Evolutionary conservation across 805 yeast genomes (phyloP).

Genomic region (Clavispora vitiphila): DNA sequence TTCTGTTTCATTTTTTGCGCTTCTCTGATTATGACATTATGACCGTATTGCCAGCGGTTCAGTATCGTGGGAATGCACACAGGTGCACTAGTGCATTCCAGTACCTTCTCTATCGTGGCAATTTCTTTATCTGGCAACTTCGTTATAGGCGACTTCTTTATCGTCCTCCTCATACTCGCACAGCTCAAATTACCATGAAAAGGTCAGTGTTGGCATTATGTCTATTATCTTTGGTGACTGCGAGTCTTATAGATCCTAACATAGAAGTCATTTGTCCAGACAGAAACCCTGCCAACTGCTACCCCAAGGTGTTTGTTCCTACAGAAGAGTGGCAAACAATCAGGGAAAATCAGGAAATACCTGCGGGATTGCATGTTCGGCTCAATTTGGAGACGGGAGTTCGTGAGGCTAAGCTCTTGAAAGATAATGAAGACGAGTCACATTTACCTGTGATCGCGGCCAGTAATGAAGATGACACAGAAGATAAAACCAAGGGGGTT

Average conservation of each 20-base stretch:
- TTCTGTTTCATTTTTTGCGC: too few relatives aligned
- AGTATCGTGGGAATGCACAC: background rate
- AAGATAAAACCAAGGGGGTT: slow-evolving; percentile 2
- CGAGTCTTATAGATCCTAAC: slow-evolving; percentile 1
- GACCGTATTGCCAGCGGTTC: background rate
- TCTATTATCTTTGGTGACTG: background rate
- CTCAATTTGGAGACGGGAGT: slow-evolving; percentile 67
- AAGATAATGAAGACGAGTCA: slow-evolving; percentile 3
- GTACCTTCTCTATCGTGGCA: background rate
- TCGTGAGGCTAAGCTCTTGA: slow-evolving; percentile 58
- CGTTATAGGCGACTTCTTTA: background rate
- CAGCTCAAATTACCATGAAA: background rate
- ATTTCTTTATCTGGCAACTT: too few relatives aligned
- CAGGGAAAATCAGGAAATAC: slow-evolving; percentile 67
- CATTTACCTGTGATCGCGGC: background rate
- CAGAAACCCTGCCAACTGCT: slow-evolving; percentile 47
- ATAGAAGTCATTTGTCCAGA: slow-evolving; percentile 36
- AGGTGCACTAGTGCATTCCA: background rate
- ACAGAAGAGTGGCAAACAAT: slow-evolving; percentile 64
- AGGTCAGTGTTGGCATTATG: background rate
- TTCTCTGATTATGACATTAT: too few relatives aligned
- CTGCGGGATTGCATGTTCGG: slow-evolving; percentile 74
- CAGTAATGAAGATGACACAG: slow-evolving; percentile 1
- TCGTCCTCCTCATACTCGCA: too few relatives aligned
- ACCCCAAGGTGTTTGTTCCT: slow-evolving; percentile 61